These are phyloP conservation scores for Berkeleyomyces basicola DNA, from an alignment of 2,329 filamentous ascomycete species.

Conservation along the genomic window DNA sequence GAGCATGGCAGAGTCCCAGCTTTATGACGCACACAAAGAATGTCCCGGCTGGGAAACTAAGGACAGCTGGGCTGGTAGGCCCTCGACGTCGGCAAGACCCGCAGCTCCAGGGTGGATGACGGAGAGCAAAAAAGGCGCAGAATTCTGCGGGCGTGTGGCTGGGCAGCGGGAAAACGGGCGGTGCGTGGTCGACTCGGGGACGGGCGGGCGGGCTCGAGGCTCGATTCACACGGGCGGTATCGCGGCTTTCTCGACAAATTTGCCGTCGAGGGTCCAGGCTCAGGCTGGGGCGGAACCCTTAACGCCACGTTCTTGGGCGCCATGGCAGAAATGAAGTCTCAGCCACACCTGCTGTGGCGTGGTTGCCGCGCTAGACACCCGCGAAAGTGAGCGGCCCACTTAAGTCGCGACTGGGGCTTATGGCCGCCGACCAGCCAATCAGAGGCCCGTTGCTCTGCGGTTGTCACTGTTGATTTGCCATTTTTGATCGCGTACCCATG, in stretches of 20 bases:
- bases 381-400: slow-evolving; percentile 8
- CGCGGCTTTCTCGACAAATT: slow-evolving; percentile 6
- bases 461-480: slow-evolving; percentile 35
- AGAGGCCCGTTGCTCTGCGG: slow-evolving; percentile 35
- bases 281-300: slow-evolving; percentile 7
- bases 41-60: slow-evolving; percentile 4
- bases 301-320: slow-evolving; percentile 4
- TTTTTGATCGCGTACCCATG: slow-evolving; percentile 13
- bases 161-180: neutral
- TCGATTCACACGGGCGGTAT: neutral
- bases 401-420: slow-evolving; percentile 11
- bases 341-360: slow-evolving; percentile 11
- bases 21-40: slow-evolving; percentile 5
- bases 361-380: neutral
- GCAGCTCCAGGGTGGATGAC: neutral
- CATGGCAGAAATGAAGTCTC: neutral
- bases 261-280: neutral
- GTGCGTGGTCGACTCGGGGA: neutral
- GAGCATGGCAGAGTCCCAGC: slow-evolving; percentile 9
- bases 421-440: slow-evolving; percentile 25
- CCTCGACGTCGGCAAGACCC: neutral
- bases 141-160: neutral
- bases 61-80: slow-evolving; percentile 6
- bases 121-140: neutral
- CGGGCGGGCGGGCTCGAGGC: neutral